Base-by-base conservation (phyloP, 31 red algal genomes). In the Asparagopsis taxiformis region DNA sequence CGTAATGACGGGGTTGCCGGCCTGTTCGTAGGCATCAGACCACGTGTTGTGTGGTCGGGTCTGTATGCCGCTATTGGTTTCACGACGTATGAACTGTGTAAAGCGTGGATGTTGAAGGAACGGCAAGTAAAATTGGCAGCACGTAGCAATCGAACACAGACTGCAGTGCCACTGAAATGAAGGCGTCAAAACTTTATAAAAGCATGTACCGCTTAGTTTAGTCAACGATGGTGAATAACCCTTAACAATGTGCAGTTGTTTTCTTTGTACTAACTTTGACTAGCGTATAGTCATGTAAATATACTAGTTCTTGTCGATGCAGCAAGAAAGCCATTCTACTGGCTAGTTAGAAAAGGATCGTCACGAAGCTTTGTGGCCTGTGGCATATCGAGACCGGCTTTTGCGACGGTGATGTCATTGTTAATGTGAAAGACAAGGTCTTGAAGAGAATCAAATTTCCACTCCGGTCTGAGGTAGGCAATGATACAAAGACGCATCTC, bases 31-130 rank as follows among this genome's bases (percentile, higher is more conserved):
- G 95, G 95, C 8, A 69, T 88, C 6, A 59, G 80, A 11, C 74
- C 95, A 24, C 64, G 95, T 21, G 48, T 93, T 16, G 52, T 98
- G 16, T 98, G 95, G 95, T 53, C 91, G 10, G 91, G 68, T 37
- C 32, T 94, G n/a, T 93, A 91, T 66, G 77, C 87, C 0, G 90
- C 95, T 25, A 85, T 98, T 8, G 90, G 90, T 32, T 94, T 98
- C 51, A 70, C 58, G 1, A 68, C 82, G 16, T 98, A 93, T 69
- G 95, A 98, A 50, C 37, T 78, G 10, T 98, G 82, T 50, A 98
- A 98, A 68, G 39, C n/a, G n/a, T 76, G 80, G 84, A 50, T 93
- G 3, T 53, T 90, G 61, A 61, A 28, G 22, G 33, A 48, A 30
- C 21, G 62, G 38, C 32, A 3, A 19, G 35, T 28, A 34, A 46